These are phyloP conservation scores for Pyricularia sp. DNA, from an alignment of 2,329 filamentous ascomycete genomes.

Conservation along the genomic window DNA sequence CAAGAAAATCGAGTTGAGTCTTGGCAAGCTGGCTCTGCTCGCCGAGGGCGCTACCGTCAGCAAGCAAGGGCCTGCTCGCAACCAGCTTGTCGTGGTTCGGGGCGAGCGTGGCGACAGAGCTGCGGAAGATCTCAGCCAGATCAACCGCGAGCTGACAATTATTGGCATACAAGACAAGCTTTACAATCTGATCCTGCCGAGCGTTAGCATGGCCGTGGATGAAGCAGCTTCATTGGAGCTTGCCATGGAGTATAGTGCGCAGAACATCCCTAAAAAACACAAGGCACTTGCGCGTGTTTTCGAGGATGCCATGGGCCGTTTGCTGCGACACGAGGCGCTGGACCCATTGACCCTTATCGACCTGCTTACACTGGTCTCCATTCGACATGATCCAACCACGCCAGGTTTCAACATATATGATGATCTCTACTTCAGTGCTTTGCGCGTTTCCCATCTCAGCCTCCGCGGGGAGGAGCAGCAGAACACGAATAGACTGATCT, in stretches of 20 bases:
- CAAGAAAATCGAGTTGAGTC: conserved; percentile 82
- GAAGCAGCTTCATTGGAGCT: conserved; percentile 64
- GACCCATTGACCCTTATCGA: conserved; percentile 55
- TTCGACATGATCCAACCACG: conserved; percentile 24
- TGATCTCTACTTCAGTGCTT: conserved; percentile 63
- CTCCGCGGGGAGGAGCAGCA: conserved; percentile 42
- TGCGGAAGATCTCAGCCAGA: conserved; percentile 17
- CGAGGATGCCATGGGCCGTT: conserved; percentile 51
- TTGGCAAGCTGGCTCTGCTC: conserved; percentile 70
- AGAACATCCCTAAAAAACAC: conserved; percentile 42
- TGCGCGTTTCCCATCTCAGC: conserved; percentile 45
- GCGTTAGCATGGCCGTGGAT: conserved; percentile 63
- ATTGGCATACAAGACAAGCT: conserved; percentile 70
- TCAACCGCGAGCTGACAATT: conserved; percentile 53
- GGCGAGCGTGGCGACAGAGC: conserved; percentile 10
- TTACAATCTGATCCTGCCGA: conserved; percentile 55
- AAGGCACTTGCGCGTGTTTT: conserved; percentile 58
- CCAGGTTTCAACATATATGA: conserved; percentile 33
- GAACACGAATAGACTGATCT: conserved; percentile 53
- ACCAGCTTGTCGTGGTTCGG: background rate
- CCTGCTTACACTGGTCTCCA: conserved; percentile 59
- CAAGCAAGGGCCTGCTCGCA: conserved; percentile 17
- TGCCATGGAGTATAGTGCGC: conserved; percentile 54
- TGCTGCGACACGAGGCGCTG: conserved; percentile 61
- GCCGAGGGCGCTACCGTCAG: conserved; percentile 30